Base-by-base conservation (phyloP, 768 basidiomycete species). In the Collybia sordida region DNA sequence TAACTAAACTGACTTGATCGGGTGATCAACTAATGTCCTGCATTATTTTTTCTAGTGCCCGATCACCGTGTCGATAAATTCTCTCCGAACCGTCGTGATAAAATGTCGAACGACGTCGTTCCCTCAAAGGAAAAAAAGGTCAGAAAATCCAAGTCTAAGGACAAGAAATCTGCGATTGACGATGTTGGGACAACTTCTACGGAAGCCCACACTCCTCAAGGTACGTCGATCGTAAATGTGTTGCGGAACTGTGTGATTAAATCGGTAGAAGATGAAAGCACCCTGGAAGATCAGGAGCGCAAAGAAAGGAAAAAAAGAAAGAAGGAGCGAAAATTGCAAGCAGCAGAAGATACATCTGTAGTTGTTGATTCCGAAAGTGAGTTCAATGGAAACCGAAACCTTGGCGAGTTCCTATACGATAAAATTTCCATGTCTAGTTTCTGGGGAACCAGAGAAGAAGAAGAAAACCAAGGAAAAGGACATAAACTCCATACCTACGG, bases 31-130 rank as follows among this genome's bases (percentile, higher is more conserved):
- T 15, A 19, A 6, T 40, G 19, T 19, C 39, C 14, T 24, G 23
- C 19, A 24, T 40, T 40, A 24, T 40, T 40, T 40, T 40, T 40
- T 40, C 21, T 40, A 12, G 14, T 19, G 39, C 39, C 12, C 31
- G 31, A 31, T 31, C 31, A 31, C 14, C 34, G 35, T 53, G 46
- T 45, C 34, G 24, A n/a, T 39, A 25, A 24, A 45, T 40, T 37
- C 44, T 18, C 48, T 28, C 24, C 42, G 11, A 31, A 19, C 27
- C 23, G 3, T 34, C 42, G 31, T 7, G 14, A 36, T 37, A 28
- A n/a, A 18, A 70, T 70, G 68, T 66, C 67, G 17, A 62, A 61
- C 25, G 64, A 66, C 54, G 56, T 53, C 2, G 15, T 25, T 9
- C 35, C 47, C 36, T 17, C 58, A 51, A 54, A 60, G 50, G 35